Evolutionary conservation across 108 stramenopile genomes (phyloP).

Genomic region (Chaetoceros tenuissimus): DNA sequence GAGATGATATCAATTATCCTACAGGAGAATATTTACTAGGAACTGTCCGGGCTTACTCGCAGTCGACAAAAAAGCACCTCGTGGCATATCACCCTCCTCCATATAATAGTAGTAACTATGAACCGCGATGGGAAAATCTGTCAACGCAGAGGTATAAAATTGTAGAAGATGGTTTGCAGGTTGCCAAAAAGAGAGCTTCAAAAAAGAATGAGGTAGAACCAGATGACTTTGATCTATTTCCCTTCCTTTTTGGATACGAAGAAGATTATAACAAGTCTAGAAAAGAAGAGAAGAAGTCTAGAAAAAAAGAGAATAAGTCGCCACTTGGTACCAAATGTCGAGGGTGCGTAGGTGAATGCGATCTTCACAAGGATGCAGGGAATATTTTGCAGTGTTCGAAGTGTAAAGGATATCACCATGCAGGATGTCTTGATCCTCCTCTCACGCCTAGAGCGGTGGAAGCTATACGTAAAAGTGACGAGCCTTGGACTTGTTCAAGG

Average conservation of each 20-base stretch:
- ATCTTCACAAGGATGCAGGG: conserved; percentile 26
- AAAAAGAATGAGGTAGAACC: conserved; percentile 3
- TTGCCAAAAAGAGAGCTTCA: conserved; percentile 9
- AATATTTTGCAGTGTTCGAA: conserved; percentile 22
- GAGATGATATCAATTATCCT: conserved; percentile 55
- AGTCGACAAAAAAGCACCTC: conserved; percentile 39
- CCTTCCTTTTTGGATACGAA: conserved; percentile 37
- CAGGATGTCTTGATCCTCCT: conserved; percentile 45
- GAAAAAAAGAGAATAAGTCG: conserved; percentile 8
- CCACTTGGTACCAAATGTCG: conserved; percentile 17
- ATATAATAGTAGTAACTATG: conserved; percentile 29
- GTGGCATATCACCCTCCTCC: conserved; percentile 36
- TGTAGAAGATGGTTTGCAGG: conserved; percentile 15
- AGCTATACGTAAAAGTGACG: conserved; percentile 11
- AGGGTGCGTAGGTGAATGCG: conserved; percentile 26
- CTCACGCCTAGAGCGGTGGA: conserved; percentile 23
- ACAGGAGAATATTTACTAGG: conserved; percentile 51
- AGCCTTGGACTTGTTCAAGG: conserved; percentile 37
- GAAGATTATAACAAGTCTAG: neutral
- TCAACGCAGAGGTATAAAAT: conserved; percentile 30
- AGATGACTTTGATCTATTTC: conserved; percentile 29
- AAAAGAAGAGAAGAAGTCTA: neutral
- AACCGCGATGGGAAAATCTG: conserved; percentile 46
- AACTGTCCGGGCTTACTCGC: conserved; percentile 28
- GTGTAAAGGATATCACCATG: conserved; percentile 33